phyloP scores from a whole-genome alignment of 1,284 basidiomycete genomes.

The Pholiota adiposa region DNA sequence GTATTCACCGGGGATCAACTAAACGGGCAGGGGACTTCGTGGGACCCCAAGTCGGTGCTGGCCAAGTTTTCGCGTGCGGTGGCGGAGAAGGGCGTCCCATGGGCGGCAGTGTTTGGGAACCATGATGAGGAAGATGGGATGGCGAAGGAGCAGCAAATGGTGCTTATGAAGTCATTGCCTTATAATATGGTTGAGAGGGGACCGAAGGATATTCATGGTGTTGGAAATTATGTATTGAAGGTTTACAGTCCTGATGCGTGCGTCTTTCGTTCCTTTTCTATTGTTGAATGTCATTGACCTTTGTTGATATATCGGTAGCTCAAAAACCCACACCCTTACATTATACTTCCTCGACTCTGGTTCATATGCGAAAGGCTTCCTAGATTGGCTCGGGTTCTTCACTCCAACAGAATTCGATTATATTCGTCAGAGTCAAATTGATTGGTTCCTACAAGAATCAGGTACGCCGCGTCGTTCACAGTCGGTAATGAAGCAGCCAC shows the following conservation, averaged over 20 bases:
- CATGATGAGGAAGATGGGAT: constrained; percentile 84
- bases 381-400: constrained; percentile 65
- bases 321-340: constrained; percentile 86
- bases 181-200: constrained; percentile 84
- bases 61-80: constrained; percentile 86
- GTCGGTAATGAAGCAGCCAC: too few species aligned
- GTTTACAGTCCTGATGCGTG: constrained; percentile 78
- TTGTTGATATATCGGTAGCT: constrained; percentile 54
- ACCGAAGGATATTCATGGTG: constrained; percentile 82
- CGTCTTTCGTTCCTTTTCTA: constrained; percentile 28
- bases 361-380: constrained; percentile 63
- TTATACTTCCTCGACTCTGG: constrained; percentile 95
- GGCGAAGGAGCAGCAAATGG: constrained; percentile 66
- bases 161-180: constrained; percentile 78
- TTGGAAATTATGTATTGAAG: constrained; percentile 86
- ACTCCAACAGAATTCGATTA: constrained; percentile 79
- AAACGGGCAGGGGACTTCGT: constrained; percentile 86
- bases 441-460: constrained; percentile 88
- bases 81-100: constrained; percentile 79
- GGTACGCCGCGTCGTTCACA: constrained; percentile 31
- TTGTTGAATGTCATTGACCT: neutral
- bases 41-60: constrained; percentile 85
- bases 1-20: constrained; percentile 88
- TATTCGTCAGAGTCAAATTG: constrained; percentile 79
- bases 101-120: constrained; percentile 92